A percentile compares a stretch with the other conserved stretches of the same genome.
Conservation (phyloP, 2,329 filamentous ascomycete genomes). For the Claviceps cyperi region DNA sequence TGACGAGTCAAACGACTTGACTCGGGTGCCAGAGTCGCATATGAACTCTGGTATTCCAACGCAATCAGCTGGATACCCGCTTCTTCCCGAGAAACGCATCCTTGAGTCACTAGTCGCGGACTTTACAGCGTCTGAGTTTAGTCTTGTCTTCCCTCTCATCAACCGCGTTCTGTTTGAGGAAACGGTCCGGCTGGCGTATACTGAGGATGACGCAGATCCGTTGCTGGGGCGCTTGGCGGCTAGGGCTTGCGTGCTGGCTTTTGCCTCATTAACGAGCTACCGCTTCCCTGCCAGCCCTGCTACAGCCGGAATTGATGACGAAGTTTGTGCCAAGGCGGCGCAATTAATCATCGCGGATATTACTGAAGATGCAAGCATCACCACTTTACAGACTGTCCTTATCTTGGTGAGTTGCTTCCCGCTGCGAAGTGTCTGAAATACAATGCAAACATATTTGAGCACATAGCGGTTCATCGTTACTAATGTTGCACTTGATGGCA, state of each 20-base stretch:
- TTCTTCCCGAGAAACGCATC: conserved; percentile 22
- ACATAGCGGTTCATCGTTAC: not conserved
- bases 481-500: conserved; percentile 6
- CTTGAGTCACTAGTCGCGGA: conserved; percentile 12
- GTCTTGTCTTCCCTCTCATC: conserved; percentile 32
- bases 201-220: conserved; percentile 7
- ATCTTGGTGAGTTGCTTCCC: conserved; percentile 28
- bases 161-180: conserved; percentile 31
- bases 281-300: conserved; percentile 9
- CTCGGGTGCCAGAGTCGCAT: not conserved
- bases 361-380: conserved; percentile 27
- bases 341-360: conserved; percentile 27
- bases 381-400: conserved; percentile 28
- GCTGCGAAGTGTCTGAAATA: too few relatives aligned
- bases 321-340: conserved; percentile 25
- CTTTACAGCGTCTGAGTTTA: conserved; percentile 20
- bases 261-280: conserved; percentile 23
- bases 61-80: too few relatives aligned
- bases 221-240: conserved; percentile 19
- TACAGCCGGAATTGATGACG: conserved; percentile 20
- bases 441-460: not conserved
- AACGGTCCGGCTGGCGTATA: conserved; percentile 31
- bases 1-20: too few relatives aligned
- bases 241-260: conserved; percentile 34
- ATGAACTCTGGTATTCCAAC: too few relatives aligned